phyloP scores from a whole-genome alignment of 2,329 filamentous ascomycete species.

The Pseudocercospora musae region DNA sequence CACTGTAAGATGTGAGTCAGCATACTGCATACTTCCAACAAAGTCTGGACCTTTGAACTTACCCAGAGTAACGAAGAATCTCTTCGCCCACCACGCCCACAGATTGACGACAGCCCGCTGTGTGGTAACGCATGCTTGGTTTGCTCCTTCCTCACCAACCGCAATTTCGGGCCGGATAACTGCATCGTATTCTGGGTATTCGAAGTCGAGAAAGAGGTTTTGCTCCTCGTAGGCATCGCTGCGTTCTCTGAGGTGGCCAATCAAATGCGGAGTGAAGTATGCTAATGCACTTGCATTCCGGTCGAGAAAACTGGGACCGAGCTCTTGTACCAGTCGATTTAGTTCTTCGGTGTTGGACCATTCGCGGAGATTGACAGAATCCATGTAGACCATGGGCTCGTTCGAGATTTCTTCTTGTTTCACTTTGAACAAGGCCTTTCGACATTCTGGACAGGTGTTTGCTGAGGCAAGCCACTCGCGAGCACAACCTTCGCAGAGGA shows the following conservation, averaged over 20 bases:
- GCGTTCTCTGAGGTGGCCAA: background rate
- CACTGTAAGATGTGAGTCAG: too few species aligned
- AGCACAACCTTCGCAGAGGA: background rate
- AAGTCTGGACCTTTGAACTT: too few species aligned
- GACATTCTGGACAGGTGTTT: background rate
- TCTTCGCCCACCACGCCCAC: background rate
- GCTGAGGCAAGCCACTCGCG: background rate
- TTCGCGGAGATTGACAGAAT: background rate
- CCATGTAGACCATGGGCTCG: background rate
- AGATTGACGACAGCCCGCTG: background rate
- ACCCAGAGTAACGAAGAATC: background rate
- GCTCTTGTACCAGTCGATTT: background rate
- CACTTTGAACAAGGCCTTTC: background rate
- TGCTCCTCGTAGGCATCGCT: background rate
- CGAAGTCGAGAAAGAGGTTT: background rate
- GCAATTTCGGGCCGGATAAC: background rate
- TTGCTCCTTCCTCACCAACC: background rate
- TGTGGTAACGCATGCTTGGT: background rate
- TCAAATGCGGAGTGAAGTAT: background rate
- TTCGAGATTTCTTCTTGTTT: background rate
- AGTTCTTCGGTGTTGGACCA: background rate
- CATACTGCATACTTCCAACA: too few species aligned
- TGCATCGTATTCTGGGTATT: background rate
- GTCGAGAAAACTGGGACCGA: background rate
- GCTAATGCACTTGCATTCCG: background rate